These are phyloP conservation scores for Tulasnella sp. DNA, from an alignment of 768 basidiomycete species.

Conservation along the genomic window DNA sequence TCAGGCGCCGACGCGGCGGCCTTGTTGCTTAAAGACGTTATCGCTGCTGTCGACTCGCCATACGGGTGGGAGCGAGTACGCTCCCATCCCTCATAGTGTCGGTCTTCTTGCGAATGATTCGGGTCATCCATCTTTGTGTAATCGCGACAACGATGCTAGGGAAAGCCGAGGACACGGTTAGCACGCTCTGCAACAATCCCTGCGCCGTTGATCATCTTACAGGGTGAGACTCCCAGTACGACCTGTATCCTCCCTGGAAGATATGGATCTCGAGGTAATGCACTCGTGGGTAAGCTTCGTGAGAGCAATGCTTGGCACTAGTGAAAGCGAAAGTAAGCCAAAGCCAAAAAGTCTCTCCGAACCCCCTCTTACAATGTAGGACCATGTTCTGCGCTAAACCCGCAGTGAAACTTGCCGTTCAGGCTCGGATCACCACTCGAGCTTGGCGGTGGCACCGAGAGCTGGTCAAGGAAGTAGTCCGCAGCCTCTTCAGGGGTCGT, in stretches of 20 bases:
- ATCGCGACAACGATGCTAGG: slow-evolving; percentile 51
- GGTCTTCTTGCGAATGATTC: slow-evolving; percentile 65
- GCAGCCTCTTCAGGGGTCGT: slow-evolving; percentile 72
- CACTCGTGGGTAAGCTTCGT: slow-evolving; percentile 79
- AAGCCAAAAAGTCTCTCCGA: not conserved
- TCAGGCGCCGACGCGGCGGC: slow-evolving; percentile 12
- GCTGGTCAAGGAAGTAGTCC: slow-evolving; percentile 55
- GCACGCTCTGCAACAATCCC: not conserved
- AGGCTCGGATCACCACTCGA: slow-evolving; percentile 23
- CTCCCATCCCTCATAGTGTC: slow-evolving; percentile 90
- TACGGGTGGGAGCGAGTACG: slow-evolving; percentile 88
- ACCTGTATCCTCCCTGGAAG: slow-evolving; percentile 90
- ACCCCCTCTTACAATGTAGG: slow-evolving; percentile 75
- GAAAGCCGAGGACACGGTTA: not conserved
- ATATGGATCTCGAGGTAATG: slow-evolving; percentile 96
- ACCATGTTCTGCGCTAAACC: slow-evolving; percentile 89
- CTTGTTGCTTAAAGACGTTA: not conserved
- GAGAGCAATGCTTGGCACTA: slow-evolving; percentile 90
- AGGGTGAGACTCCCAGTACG: slow-evolving; percentile 62
- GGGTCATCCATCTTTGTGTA: slow-evolving; percentile 97
- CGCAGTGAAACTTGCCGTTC: slow-evolving; percentile 74
- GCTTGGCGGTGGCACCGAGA: not conserved
- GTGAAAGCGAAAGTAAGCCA: slow-evolving; percentile 4
- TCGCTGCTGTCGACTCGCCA: slow-evolving; percentile 44
- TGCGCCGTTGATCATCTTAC: slow-evolving; percentile 18